phyloP scores from a whole-genome alignment of 2,329 filamentous ascomycete species.

The Monilinia fructicola region DNA sequence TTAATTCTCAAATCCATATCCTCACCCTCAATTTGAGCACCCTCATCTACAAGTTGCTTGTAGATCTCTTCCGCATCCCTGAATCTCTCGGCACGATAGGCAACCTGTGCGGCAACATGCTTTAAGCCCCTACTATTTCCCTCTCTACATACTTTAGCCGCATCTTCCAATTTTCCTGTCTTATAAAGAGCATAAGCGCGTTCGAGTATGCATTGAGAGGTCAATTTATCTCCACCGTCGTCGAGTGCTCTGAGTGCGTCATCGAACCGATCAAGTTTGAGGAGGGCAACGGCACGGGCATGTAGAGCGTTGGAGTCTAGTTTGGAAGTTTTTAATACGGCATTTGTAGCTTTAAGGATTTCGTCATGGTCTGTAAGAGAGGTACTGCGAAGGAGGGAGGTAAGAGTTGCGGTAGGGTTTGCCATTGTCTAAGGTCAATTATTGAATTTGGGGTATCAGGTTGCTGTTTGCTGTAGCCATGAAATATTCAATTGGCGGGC shows the following conservation, averaged over 20 bases:
- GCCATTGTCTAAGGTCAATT: not conserved
- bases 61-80: conserved; percentile 65
- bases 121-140: conserved; percentile 35
- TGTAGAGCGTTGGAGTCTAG: conserved; percentile 59
- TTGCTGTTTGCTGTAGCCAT: conserved; percentile 13
- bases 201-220: conserved; percentile 63
- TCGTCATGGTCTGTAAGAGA: conserved; percentile 71
- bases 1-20: conserved; percentile 78
- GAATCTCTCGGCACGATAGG: conserved; percentile 75
- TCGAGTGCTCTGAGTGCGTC: conserved; percentile 71
- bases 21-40: conserved; percentile 54
- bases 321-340: conserved; percentile 61
- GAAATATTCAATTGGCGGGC: not conserved
- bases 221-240: conserved; percentile 60
- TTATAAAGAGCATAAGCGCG: conserved; percentile 85
- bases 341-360: conserved; percentile 63
- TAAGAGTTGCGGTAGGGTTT: conserved; percentile 39
- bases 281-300: conserved; percentile 69
- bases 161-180: conserved; percentile 65
- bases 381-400: conserved; percentile 49
- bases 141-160: conserved; percentile 43
- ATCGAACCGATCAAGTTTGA: conserved; percentile 80
- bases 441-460: not conserved
- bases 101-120: conserved; percentile 64
- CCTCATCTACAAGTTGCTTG: conserved; percentile 51